A percentile compares a stretch with the other conserved stretches of the same genome.
These are phyloP conservation scores for Ogataea populi-albae DNA, from an alignment of 805 yeast species.

Conservation along the genomic window DNA sequence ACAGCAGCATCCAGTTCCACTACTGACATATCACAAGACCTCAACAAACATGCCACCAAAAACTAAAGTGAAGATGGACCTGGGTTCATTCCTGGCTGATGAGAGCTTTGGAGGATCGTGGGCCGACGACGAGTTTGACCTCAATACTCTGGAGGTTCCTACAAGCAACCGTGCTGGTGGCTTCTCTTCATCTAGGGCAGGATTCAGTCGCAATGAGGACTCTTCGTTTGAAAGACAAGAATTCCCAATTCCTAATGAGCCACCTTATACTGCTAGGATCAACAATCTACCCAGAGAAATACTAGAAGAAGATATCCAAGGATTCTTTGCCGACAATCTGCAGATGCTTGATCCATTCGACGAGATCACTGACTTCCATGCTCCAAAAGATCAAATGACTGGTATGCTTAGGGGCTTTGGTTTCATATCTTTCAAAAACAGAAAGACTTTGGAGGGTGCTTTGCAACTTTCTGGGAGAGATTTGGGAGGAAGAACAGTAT, in stretches of 20 bases:
- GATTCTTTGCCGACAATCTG: slow-evolving; percentile 57
- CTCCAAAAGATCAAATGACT: slow-evolving; percentile 67
- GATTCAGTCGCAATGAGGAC: slow-evolving; percentile 23
- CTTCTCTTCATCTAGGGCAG: slow-evolving; percentile 16
- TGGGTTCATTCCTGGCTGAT: slow-evolving; percentile 80
- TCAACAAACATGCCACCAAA: slow-evolving; percentile 54
- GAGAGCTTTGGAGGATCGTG: slow-evolving; percentile 73
- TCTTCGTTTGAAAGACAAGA: slow-evolving; percentile 54
- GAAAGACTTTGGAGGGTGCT: slow-evolving; percentile 49
- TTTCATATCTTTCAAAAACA: slow-evolving; percentile 47
- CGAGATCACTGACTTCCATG: slow-evolving; percentile 59
- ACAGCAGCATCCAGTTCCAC: no score
- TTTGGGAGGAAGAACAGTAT: slow-evolving; percentile 49
- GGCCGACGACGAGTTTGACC: slow-evolving; percentile 83
- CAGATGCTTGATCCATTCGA: slow-evolving; percentile 46
- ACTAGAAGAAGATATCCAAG: slow-evolving; percentile 58
- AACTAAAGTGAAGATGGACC: slow-evolving; percentile 68
- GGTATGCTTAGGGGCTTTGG: slow-evolving; percentile 63
- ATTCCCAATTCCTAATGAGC: slow-evolving; percentile 82
- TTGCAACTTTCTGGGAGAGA: slow-evolving; percentile 43
- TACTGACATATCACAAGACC: slow-evolving; percentile 1
- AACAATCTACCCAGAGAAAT: slow-evolving; percentile 82
- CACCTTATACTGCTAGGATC: slow-evolving; percentile 91
- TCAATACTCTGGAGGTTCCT: slow-evolving; percentile 29
- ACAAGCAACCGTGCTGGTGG: slow-evolving; percentile 8